Evolutionary conservation across 1,139 yeast species (phyloP).

Genomic region (Candida anutae): DNA sequence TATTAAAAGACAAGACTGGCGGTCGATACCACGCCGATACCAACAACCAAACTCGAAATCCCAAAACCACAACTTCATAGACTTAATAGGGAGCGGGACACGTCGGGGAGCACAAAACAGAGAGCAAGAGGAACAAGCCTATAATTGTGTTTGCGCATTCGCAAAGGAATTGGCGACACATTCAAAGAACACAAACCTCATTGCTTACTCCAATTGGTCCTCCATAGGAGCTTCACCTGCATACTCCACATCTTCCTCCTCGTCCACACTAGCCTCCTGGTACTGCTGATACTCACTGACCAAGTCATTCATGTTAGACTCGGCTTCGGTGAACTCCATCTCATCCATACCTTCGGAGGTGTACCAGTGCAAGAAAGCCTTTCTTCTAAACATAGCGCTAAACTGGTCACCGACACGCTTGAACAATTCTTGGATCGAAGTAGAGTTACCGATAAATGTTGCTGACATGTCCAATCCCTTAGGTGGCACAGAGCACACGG

Average conservation of each 20-base stretch:
- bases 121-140: slow-evolving; percentile 1
- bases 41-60: neutral
- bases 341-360: slow-evolving; percentile 95
- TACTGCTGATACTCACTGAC: slow-evolving; percentile 89
- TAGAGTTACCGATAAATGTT: slow-evolving; percentile 86
- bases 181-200: too few species aligned
- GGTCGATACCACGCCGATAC: neutral
- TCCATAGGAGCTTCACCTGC: slow-evolving; percentile 58
- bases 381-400: slow-evolving; percentile 86
- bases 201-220: slow-evolving; percentile 38
- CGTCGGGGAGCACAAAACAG: slow-evolving; percentile 5
- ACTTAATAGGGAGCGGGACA: neutral
- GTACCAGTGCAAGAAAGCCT: slow-evolving; percentile 95
- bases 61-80: slow-evolving; percentile 3
- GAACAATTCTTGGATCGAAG: slow-evolving; percentile 85
- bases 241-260: slow-evolving; percentile 62
- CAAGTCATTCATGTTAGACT: slow-evolving; percentile 73
- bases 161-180: too few species aligned
- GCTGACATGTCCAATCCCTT: slow-evolving; percentile 82
- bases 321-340: slow-evolving; percentile 88
- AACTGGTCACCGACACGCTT: slow-evolving; percentile 87
- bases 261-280: slow-evolving; percentile 75
- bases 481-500: slow-evolving; percentile 88
- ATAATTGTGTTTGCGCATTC: neutral
- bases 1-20: too few species aligned